Evolutionary conservation across 768 basidiomycete genomes (phyloP).

Genomic region (Boletales sp.): DNA sequence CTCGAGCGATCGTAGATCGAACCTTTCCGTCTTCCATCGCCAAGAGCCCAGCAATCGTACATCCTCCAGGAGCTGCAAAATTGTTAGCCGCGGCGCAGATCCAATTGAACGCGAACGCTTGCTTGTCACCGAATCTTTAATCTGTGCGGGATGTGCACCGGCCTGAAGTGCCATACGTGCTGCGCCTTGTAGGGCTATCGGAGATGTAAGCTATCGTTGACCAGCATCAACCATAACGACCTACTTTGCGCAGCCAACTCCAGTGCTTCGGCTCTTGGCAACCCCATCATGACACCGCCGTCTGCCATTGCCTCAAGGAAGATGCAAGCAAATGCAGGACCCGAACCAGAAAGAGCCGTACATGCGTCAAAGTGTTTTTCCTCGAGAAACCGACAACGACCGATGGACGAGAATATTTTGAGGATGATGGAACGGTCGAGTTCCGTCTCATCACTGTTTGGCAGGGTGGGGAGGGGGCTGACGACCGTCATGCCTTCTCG

Average conservation of each 20-base stretch:
- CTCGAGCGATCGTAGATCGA: constrained; percentile 90
- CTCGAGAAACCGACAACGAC: constrained; percentile 91
- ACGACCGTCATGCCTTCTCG: constrained; percentile 99
- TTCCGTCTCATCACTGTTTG: constrained; percentile 39
- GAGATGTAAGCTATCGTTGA: neutral
- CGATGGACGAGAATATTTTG: constrained; percentile 96
- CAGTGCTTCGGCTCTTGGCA: constrained; percentile 89
- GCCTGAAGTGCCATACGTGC: constrained; percentile 92
- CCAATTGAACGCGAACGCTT: constrained; percentile 26
- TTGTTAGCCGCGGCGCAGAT: constrained; percentile 1
- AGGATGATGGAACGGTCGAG: constrained; percentile 71
- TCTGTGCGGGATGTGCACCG: constrained; percentile 89
- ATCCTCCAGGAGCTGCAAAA: constrained; percentile 88
- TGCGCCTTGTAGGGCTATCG: constrained; percentile 86
- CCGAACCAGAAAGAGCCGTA: constrained; percentile 93
- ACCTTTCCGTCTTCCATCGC: constrained; percentile 93
- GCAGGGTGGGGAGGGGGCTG: constrained; percentile 59
- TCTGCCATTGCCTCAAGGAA: constrained; percentile 99
- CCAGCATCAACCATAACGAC: constrained; percentile 19
- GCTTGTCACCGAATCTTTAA: constrained; percentile 98
- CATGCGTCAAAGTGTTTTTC: constrained; percentile 99
- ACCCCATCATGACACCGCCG: constrained; percentile 99
- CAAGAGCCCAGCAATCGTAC: constrained; percentile 95
- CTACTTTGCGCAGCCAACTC: constrained; percentile 95
- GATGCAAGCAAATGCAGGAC: constrained; percentile 95